These are phyloP conservation scores for Malassezia cuniculi DNA, from an alignment of 1,284 basidiomycete species.

Conservation along the genomic window DNA sequence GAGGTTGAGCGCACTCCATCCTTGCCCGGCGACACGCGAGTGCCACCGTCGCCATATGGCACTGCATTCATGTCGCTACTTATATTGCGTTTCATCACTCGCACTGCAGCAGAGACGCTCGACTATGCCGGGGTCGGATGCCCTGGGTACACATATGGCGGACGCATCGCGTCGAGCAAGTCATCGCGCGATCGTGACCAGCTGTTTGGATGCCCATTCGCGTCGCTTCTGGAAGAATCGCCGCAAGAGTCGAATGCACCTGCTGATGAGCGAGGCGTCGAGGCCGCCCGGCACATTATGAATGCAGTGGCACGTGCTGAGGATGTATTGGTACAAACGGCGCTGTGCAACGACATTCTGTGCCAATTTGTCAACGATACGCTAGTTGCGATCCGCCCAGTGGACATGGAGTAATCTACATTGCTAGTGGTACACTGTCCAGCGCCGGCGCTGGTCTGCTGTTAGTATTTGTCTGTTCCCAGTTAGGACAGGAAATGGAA, in stretches of 20 bases:
- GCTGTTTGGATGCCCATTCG: conserved; percentile 33
- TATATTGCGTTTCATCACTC: conserved; percentile 32
- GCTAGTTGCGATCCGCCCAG: conserved; percentile 23
- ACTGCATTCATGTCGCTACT: conserved; percentile 29
- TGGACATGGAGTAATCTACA: no score
- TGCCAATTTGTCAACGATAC: conserved; percentile 35
- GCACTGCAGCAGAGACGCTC: conserved; percentile 23
- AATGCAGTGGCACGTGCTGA: conserved; percentile 28
- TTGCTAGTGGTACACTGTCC: no score
- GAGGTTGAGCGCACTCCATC: conserved; percentile 38
- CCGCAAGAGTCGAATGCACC: background rate
- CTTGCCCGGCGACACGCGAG: conserved; percentile 16
- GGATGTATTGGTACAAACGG: conserved; percentile 24
- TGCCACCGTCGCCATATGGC: conserved; percentile 24
- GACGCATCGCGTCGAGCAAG: background rate
- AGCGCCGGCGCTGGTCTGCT: no score
- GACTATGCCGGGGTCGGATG: conserved; percentile 19
- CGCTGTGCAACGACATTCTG: conserved; percentile 36
- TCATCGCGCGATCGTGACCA: conserved; percentile 23
- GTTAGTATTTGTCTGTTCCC: no score
- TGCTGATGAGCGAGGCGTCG: conserved; percentile 14
- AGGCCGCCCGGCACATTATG: conserved; percentile 25
- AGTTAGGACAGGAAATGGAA: no score
- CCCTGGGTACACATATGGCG: conserved; percentile 12
- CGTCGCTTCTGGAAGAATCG: conserved; percentile 5